A percentile compares a stretch with the other conserved stretches of the same genome.
Evolutionary conservation across 441 rosid species (phyloP).

Genomic region (Eutrema salsugineum): DNA sequence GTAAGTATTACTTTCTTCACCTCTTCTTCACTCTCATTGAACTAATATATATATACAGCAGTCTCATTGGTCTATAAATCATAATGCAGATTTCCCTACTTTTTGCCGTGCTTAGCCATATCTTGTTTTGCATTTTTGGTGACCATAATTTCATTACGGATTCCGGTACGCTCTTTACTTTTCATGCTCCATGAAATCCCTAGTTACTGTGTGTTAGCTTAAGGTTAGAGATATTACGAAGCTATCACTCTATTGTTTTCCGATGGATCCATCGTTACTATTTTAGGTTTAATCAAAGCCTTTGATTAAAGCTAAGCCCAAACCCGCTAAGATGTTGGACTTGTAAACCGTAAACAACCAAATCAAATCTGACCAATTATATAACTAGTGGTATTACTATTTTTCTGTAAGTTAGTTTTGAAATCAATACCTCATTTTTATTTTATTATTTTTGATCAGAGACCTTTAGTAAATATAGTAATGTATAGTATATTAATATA

Average conservation of each 20-base stretch:
- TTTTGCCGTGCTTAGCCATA: conserved; percentile 66
- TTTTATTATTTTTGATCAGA: too few relatives aligned
- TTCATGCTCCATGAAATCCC: not conserved
- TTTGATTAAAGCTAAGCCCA: too few relatives aligned
- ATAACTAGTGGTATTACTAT: too few relatives aligned
- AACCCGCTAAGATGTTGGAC: too few relatives aligned
- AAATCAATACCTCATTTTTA: too few relatives aligned
- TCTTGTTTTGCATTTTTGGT: conserved; percentile 66
- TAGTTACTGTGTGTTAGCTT: not conserved
- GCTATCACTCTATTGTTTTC: not conserved
- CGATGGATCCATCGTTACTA: not conserved
- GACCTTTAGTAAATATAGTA: too few relatives aligned
- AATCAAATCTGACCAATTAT: too few relatives aligned
- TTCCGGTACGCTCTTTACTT: conserved; percentile 54
- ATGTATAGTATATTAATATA: too few relatives aligned
- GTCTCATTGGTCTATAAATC: conserved; percentile 2
- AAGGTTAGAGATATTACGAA: not conserved
- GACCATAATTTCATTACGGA: conserved; percentile 48
- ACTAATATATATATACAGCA: not conserved
- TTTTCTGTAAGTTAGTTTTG: too few relatives aligned
- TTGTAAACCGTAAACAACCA: too few relatives aligned
- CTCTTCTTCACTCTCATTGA: not conserved
- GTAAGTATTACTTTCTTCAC: conserved; percentile 29
- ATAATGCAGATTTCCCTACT: conserved; percentile 78
- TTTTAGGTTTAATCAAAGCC: not conserved